Conservation (phyloP, 768 basidiomycete genomes). For the Panaeolus cyanescens region DNA sequence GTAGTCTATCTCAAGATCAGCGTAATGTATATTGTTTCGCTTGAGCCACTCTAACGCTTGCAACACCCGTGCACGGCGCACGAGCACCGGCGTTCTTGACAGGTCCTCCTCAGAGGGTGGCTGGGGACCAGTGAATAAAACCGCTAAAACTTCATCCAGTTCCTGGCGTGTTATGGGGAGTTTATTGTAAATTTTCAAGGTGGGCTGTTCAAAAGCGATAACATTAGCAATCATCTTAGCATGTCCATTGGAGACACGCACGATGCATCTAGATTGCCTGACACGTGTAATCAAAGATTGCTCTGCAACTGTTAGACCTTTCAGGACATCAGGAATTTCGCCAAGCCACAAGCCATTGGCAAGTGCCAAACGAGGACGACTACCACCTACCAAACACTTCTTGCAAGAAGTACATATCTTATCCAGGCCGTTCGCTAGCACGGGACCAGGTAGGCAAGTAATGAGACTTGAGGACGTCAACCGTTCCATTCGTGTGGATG, state of each 20-base stretch:
- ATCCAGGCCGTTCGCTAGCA: slow-evolving; percentile 14
- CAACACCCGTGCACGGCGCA: background rate
- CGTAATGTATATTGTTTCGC: slow-evolving; percentile 10
- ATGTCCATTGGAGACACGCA: slow-evolving; percentile 28
- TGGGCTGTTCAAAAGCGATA: slow-evolving; percentile 31
- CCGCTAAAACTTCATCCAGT: slow-evolving; percentile 22
- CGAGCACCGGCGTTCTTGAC: slow-evolving; percentile 10
- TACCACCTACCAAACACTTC: slow-evolving; percentile 8
- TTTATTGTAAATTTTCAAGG: slow-evolving; percentile 27
- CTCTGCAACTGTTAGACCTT: slow-evolving; percentile 29
- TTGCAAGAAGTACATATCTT: slow-evolving; percentile 18
- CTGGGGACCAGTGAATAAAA: background rate
- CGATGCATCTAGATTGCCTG: slow-evolving; percentile 31
- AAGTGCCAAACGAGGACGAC: slow-evolving; percentile 24
- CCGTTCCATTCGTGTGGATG: slow-evolving; percentile 11
- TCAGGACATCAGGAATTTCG: slow-evolving; percentile 26
- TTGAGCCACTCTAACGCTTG: slow-evolving; percentile 11
- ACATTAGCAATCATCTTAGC: slow-evolving; percentile 35
- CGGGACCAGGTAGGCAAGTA: slow-evolving; percentile 10
- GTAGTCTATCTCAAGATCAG: slow-evolving; percentile 16
- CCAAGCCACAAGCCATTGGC: slow-evolving; percentile 40
- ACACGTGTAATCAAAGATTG: slow-evolving; percentile 16
- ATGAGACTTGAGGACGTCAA: background rate
- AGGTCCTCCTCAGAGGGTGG: background rate
- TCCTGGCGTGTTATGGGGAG: slow-evolving; percentile 33